A percentile compares a stretch with the other conserved stretches of the same genome.
Conservation (phyloP, 306 rosid genomes). For the Delonix regia region DNA sequence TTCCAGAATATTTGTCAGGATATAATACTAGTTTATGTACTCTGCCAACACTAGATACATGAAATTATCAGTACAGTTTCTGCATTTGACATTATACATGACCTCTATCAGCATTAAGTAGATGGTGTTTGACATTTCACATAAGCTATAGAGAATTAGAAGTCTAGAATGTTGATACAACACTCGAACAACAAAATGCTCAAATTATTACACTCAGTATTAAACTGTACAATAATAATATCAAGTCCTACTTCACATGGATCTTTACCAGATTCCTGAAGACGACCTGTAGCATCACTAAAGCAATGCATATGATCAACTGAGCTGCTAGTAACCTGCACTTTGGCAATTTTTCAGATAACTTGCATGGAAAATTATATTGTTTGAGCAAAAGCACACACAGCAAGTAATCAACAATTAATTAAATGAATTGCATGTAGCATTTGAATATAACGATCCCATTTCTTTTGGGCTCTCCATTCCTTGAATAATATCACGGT, state of each 20-base stretch:
- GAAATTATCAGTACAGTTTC: background rate
- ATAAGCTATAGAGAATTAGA: background rate
- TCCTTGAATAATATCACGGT: background rate
- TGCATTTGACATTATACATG: background rate
- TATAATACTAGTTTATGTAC: background rate
- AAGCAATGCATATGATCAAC: constrained; percentile 84
- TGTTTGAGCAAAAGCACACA: background rate
- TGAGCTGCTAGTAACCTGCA: constrained; percentile 67
- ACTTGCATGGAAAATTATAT: background rate
- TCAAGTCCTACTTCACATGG: background rate
- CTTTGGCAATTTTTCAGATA: background rate
- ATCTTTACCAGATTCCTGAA: constrained; percentile 81
- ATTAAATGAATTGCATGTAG: background rate
- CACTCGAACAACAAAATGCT: background rate
- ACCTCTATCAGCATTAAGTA: background rate
- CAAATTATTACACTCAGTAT: background rate
- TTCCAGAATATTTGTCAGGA: background rate
- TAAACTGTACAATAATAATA: background rate
- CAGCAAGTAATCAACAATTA: background rate
- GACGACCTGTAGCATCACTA: constrained; percentile 81
- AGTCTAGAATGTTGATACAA: background rate
- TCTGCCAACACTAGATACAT: background rate
- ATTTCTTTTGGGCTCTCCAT: background rate
- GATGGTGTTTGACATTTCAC: background rate
- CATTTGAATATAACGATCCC: background rate